A percentile compares a stretch with the other conserved stretches of the same genome.
phyloP scores from a whole-genome alignment of 148 eudicot genomes.

The Fagopyrum homotropicum region DNA sequence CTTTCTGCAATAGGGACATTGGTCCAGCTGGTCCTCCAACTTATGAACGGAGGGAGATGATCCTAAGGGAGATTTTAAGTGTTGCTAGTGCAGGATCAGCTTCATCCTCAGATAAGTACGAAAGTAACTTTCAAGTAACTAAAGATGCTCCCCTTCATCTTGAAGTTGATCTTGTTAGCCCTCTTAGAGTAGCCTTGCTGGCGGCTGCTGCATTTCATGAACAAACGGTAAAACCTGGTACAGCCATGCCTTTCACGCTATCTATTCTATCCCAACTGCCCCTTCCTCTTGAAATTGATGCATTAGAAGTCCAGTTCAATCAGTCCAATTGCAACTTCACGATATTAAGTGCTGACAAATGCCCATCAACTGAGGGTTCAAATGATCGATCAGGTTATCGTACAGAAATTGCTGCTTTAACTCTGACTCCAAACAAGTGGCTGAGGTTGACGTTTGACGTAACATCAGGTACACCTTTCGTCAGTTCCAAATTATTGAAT shows the following conservation, averaged over 20 bases:
- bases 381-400: conserved; percentile 39
- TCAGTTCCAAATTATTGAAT: conserved; percentile 1
- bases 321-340: conserved; percentile 76
- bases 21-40: conserved; percentile 89
- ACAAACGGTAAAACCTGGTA: conserved; percentile 78
- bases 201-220: conserved; percentile 95
- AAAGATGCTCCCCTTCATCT: conserved; percentile 64
- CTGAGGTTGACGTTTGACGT: conserved; percentile 76
- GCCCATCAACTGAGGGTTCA: conserved; percentile 29
- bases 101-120: conserved; percentile 23
- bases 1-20: conserved; percentile 43
- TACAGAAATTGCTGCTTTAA: conserved; percentile 61
- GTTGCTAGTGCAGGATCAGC: conserved; percentile 49
- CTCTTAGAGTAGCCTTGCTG: conserved; percentile 79
- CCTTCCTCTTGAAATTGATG: conserved; percentile 61
- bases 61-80: conserved; percentile 66
- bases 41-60: conserved; percentile 56
- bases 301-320: conserved; percentile 87
- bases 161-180: conserved; percentile 96
- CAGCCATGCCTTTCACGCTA: conserved; percentile 48
- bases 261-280: conserved; percentile 86
- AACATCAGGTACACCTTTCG: conserved; percentile 54
- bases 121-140: conserved; percentile 28
- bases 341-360: conserved; percentile 52
- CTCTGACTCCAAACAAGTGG: conserved; percentile 73